These are phyloP conservation scores for Pythium utonaiense DNA, from an alignment of 352 stramenopile genomes.

Conservation along the genomic window DNA sequence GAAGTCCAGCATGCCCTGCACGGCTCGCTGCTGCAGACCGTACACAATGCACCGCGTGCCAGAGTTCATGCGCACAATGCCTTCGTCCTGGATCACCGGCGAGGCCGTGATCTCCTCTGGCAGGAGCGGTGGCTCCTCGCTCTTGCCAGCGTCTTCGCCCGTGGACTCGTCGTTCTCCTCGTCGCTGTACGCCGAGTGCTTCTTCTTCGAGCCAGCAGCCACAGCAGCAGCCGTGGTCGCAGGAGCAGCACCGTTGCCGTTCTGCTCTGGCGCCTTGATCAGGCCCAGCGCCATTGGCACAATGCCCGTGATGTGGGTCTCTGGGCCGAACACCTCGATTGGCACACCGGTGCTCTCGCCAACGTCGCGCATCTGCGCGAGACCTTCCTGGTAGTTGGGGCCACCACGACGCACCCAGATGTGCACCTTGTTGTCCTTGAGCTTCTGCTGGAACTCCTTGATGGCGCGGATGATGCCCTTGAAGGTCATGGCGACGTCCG, in stretches of 20 bases:
- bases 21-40: slow-evolving; percentile 91
- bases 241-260: slow-evolving; percentile 9
- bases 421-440: slow-evolving; percentile 86
- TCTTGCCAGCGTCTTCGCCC: slow-evolving; percentile 25
- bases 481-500: slow-evolving; percentile 96
- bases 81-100: slow-evolving; percentile 69
- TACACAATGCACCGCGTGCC: slow-evolving; percentile 94
- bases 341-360: slow-evolving; percentile 87
- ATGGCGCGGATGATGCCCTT: slow-evolving; percentile 96
- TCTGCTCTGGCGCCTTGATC: slow-evolving; percentile 47
- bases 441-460: slow-evolving; percentile 89
- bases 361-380: slow-evolving; percentile 91
- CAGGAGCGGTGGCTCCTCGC: slow-evolving; percentile 18
- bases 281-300: slow-evolving; percentile 93
- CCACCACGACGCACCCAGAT: slow-evolving; percentile 96
- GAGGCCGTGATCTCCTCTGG: slow-evolving; percentile 10
- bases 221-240: slow-evolving; percentile 20
- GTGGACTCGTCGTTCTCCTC: slow-evolving; percentile 24
- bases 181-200: slow-evolving; percentile 1
- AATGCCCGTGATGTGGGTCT: slow-evolving; percentile 95
- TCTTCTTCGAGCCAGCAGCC: slow-evolving; percentile 5
- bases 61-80: slow-evolving; percentile 82
- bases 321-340: slow-evolving; percentile 94
- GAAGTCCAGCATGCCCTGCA: slow-evolving; percentile 98
- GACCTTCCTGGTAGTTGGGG: slow-evolving; percentile 96